phyloP scores from a whole-genome alignment of 148 eudicot species.

The Dianthus caryophyllus region DNA sequence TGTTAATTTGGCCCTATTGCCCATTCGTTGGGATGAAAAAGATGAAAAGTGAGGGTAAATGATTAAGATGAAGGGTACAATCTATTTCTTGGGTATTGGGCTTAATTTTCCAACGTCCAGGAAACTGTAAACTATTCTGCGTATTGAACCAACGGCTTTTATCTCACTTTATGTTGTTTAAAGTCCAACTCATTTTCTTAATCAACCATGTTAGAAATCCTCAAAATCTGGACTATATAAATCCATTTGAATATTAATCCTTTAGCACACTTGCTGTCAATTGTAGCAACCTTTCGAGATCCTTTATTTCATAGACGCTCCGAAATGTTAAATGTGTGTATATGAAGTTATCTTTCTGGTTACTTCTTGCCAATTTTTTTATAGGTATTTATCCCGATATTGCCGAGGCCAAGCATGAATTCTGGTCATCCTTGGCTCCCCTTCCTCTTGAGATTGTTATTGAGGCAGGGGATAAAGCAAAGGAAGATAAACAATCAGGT shows the following conservation, averaged over 20 bases:
- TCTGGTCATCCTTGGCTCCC: conserved; percentile 84
- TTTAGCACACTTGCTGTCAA: background rate
- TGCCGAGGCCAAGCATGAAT: conserved; percentile 64
- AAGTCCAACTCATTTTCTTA: background rate
- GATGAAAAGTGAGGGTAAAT: no score
- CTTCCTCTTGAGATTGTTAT: conserved; percentile 72
- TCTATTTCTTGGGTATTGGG: background rate
- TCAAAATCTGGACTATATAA: background rate
- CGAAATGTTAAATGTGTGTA: background rate
- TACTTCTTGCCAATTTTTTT: conserved; percentile 6
- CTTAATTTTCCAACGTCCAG: background rate
- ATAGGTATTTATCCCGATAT: conserved; percentile 81
- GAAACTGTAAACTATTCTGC: background rate
- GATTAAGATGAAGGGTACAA: background rate
- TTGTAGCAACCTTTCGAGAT: background rate
- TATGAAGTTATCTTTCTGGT: background rate
- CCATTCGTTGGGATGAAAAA: no score
- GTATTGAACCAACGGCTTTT: conserved; percentile 1
- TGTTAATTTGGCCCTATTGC: no score
- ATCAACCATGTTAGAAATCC: conserved; percentile 1
- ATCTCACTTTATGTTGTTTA: background rate
- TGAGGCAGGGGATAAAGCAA: conserved; percentile 84
- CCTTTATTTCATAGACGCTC: background rate
- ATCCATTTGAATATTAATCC: background rate
- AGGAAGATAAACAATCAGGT: conserved; percentile 50